Conservation (phyloP, 495 filamentous ascomycete species). For the Talaromyces ruber region DNA sequence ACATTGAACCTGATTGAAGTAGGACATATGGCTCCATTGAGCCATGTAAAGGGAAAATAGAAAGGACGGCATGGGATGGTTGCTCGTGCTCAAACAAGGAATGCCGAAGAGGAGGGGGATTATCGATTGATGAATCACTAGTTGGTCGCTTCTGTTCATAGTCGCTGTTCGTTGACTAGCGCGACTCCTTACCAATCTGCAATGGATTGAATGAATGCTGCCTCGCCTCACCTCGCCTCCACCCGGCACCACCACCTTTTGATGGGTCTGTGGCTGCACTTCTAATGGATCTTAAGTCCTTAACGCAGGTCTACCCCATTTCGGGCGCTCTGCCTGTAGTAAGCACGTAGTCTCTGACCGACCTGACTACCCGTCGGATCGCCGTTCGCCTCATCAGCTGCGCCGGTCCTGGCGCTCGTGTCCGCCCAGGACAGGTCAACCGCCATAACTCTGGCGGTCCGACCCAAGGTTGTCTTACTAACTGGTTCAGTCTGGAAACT, state of each 20-base stretch:
- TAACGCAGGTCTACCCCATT: not conserved
- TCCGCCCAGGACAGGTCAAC: not conserved
- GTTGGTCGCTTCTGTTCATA: not conserved
- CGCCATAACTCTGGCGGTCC: not conserved
- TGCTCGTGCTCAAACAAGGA: too few species aligned
- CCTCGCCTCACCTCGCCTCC: not conserved
- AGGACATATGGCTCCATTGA: too few species aligned
- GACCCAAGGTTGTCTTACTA: not conserved
- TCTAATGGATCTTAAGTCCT: not conserved
- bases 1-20: too few species aligned
- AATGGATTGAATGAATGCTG: not conserved
- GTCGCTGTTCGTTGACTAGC: not conserved
- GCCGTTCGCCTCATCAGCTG: constrained; percentile 1
- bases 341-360: not conserved
- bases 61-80: too few species aligned
- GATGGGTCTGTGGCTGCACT: not conserved
- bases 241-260: not conserved
- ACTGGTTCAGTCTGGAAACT: too few species aligned
- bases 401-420: not conserved
- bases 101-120: not conserved
- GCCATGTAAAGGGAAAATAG: too few species aligned
- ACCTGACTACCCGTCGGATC: not conserved
- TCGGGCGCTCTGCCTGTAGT: not conserved
- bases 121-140: not conserved
- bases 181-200: not conserved